These are phyloP conservation scores for Populus euphratica DNA, from an alignment of 345 rosid species.

Conservation along the genomic window DNA sequence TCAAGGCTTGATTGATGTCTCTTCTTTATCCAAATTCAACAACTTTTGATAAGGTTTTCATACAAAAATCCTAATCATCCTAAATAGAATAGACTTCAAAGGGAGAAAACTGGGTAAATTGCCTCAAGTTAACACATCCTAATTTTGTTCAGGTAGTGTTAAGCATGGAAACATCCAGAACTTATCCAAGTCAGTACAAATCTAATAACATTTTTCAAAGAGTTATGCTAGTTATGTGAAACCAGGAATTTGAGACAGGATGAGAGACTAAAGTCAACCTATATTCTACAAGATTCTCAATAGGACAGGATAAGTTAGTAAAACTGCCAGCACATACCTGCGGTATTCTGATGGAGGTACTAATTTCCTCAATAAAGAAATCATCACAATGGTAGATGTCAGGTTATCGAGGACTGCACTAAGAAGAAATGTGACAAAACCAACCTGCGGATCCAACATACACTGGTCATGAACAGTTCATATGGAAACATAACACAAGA, in stretches of 20 bases:
- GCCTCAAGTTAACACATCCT: neutral
- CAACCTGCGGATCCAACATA: constrained; percentile 54
- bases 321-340: constrained; percentile 57
- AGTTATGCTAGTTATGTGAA: neutral
- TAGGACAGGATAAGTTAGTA: neutral
- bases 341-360: constrained; percentile 90
- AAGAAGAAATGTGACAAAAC: constrained; percentile 86
- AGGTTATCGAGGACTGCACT: constrained; percentile 89
- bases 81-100: neutral
- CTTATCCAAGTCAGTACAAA: neutral
- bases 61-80: neutral
- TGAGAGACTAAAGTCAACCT: neutral
- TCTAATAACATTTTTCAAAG: neutral
- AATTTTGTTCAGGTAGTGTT: neutral
- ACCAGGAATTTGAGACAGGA: neutral
- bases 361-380: constrained; percentile 81
- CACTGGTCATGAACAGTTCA: constrained; percentile 18
- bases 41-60: neutral
- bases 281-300: neutral
- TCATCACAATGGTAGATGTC: constrained; percentile 96
- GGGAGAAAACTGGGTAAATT: neutral
- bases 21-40: neutral
- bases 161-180: neutral
- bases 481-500: neutral
- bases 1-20: neutral